Evolutionary conservation across 768 basidiomycete species (phyloP).

Genomic region (Psilocybe subaeruginosa): DNA sequence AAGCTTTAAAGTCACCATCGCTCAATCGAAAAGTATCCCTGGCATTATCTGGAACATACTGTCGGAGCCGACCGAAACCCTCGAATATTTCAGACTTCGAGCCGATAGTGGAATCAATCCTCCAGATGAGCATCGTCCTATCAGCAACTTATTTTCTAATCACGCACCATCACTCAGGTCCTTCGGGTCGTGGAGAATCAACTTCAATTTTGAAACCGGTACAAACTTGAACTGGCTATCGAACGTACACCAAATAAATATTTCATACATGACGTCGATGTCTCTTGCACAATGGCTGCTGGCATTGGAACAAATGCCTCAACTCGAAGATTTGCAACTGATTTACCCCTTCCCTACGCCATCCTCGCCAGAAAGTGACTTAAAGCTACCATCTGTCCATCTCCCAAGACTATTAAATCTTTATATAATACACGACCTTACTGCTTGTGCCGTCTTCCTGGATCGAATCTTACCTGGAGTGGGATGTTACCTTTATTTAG

Average conservation of each 20-base stretch:
- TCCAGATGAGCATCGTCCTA: background rate
- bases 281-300: background rate
- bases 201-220: background rate
- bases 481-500: background rate
- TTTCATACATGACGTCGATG: constrained; percentile 2
- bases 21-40: background rate
- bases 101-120: background rate
- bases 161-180: background rate
- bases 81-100: background rate
- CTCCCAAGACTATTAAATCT: background rate
- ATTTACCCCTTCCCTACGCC: background rate
- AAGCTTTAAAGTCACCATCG: background rate
- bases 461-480: background rate
- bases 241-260: background rate
- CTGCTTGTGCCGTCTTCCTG: background rate
- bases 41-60: background rate
- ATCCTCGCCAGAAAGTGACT: background rate
- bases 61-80: background rate
- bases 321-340: background rate
- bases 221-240: background rate
- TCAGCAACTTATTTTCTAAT: background rate
- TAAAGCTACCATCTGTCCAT: background rate
- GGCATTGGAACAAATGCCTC: background rate
- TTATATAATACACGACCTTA: background rate
- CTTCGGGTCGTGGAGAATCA: background rate